These are phyloP conservation scores for Salmacisia buchloeana DNA, from an alignment of 1,284 basidiomycete species.

Conservation along the genomic window DNA sequence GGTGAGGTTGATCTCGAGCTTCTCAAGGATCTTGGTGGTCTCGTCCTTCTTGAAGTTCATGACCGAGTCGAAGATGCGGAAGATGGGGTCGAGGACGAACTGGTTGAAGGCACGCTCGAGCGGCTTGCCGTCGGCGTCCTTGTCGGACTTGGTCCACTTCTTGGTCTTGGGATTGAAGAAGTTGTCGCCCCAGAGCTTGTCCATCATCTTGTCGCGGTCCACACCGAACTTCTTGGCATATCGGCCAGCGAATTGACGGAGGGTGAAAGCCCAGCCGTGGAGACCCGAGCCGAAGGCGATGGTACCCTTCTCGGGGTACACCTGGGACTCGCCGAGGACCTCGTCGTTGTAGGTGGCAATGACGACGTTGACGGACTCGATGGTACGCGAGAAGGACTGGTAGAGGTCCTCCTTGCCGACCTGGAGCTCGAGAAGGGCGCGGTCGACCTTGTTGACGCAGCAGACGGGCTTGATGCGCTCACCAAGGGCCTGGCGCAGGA, in stretches of 20 bases:
- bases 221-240: constrained; percentile 99
- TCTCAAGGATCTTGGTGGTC: constrained; percentile 79
- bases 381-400: constrained; percentile 95
- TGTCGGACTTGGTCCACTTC: constrained; percentile 85
- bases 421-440: constrained; percentile 97
- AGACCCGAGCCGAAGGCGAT: constrained; percentile 99
- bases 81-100: constrained; percentile 99
- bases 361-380: constrained; percentile 98
- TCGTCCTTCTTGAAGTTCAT: constrained; percentile 99
- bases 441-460: constrained; percentile 99
- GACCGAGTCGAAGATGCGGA: constrained; percentile 95
- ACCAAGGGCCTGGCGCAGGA: constrained; percentile 90
- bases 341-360: constrained; percentile 94
- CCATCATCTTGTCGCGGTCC: constrained; percentile 97
- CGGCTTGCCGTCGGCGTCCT: constrained; percentile 74
- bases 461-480: constrained; percentile 99
- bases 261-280: constrained; percentile 99
- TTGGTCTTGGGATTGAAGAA: constrained; percentile 96
- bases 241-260: constrained; percentile 89
- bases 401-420: constrained; percentile 94
- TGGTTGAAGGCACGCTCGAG: constrained; percentile 62
- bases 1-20: constrained; percentile 89
- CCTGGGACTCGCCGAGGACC: constrained; percentile 94
- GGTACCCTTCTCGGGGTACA: constrained; percentile 97
- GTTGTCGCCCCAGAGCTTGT: constrained; percentile 98